These are phyloP conservation scores for Bothriochloa decipiens DNA, from an alignment of 176 grass and related monocot genomes.

Conservation along the genomic window DNA sequence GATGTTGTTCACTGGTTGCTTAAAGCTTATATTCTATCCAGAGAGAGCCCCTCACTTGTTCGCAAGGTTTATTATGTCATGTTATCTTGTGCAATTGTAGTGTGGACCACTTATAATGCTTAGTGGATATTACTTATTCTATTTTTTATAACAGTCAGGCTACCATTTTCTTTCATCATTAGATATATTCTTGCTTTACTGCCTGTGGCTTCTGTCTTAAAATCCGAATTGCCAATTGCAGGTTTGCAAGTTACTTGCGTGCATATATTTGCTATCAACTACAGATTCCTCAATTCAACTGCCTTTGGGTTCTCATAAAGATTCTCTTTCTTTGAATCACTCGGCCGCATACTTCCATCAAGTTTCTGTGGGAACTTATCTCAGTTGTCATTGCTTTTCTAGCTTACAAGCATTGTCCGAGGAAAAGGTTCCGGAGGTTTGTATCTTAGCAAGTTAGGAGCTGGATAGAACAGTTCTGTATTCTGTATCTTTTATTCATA, in stretches of 20 bases:
- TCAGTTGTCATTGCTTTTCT: slow-evolving; percentile 43
- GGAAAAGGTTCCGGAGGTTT: slow-evolving; percentile 50
- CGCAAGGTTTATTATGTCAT: slow-evolving; percentile 68
- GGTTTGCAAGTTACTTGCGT: slow-evolving; percentile 77
- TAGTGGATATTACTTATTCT: slow-evolving; percentile 26
- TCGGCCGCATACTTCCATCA: slow-evolving; percentile 92
- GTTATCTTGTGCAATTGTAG: slow-evolving; percentile 9
- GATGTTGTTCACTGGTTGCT: slow-evolving; percentile 75
- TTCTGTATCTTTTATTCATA: slow-evolving; percentile 32
- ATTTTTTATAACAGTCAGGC: slow-evolving; percentile 14
- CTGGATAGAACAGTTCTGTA: neutral
- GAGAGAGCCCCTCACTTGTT: slow-evolving; percentile 64
- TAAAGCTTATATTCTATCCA: slow-evolving; percentile 70
- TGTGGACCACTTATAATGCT: slow-evolving; percentile 14
- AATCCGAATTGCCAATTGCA: slow-evolving; percentile 34
- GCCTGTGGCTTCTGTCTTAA: slow-evolving; percentile 2
- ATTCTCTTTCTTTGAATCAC: slow-evolving; percentile 79
- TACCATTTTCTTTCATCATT: slow-evolving; percentile 24
- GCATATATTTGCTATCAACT: slow-evolving; percentile 70
- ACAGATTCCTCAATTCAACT: slow-evolving; percentile 50
- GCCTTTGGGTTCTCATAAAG: slow-evolving; percentile 50
- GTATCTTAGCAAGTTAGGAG: slow-evolving; percentile 17
- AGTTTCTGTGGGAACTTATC: slow-evolving; percentile 67
- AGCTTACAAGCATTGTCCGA: neutral
- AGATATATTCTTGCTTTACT: slow-evolving; percentile 13